phyloP scores from a whole-genome alignment of 257 asterid species.

The Striga asiatica region DNA sequence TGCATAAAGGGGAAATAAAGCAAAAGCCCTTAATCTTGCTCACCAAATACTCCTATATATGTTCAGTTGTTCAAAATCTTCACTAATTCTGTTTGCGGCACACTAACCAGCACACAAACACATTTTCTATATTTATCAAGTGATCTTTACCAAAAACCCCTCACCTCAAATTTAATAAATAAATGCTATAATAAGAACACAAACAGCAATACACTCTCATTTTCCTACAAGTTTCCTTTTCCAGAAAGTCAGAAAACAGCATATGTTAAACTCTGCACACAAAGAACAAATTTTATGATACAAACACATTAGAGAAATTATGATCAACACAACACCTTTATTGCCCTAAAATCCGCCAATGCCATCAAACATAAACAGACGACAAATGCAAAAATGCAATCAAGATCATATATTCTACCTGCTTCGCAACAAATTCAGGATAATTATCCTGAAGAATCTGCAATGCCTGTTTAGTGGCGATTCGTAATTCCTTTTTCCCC shows the following conservation, averaged over 20 bases:
- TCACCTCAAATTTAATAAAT: not conserved
- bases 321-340: too few relatives aligned
- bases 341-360: too few relatives aligned
- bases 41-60: not conserved
- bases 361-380: too few relatives aligned
- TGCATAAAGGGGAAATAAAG: not conserved
- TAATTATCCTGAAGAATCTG: slow-evolving; percentile 89
- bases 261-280: too few relatives aligned
- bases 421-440: slow-evolving; percentile 86
- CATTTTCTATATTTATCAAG: not conserved
- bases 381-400: too few relatives aligned
- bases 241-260: too few relatives aligned
- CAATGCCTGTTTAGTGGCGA: slow-evolving; percentile 76
- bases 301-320: too few relatives aligned
- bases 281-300: too few relatives aligned
- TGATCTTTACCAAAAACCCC: not conserved
- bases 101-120: not conserved
- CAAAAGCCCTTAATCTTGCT: not conserved
- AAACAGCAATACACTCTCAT: not conserved
- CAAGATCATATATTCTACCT: slow-evolving; percentile 27
- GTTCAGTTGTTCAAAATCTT: not conserved
- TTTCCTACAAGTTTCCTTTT: not conserved
- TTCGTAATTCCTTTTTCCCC: slow-evolving; percentile 58
- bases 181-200: not conserved
- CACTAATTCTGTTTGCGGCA: not conserved